Evolutionary conservation across 371 early-diverging fungal species (phyloP).

Genomic region (Mortierella sp.): DNA sequence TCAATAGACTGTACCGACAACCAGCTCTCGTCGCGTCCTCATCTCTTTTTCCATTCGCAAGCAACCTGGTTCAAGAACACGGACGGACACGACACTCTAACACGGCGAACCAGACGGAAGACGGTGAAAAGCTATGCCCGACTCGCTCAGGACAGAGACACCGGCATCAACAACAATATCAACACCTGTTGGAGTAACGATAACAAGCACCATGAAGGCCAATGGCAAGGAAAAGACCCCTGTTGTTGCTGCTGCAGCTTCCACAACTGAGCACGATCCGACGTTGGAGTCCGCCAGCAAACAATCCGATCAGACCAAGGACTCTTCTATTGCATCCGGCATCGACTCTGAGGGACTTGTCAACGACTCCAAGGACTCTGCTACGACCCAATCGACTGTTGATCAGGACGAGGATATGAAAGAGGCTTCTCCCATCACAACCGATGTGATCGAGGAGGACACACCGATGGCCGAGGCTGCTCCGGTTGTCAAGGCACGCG

Average conservation of each 20-base stretch:
- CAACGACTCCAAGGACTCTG: background rate
- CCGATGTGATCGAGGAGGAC: conserved; percentile 22
- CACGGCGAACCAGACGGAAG: background rate
- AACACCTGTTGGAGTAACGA: background rate
- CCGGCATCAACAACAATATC: background rate
- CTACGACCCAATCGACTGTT: background rate
- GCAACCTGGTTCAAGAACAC: background rate
- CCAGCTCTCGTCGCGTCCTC: conserved; percentile 8
- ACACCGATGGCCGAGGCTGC: conserved; percentile 23
- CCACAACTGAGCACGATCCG: background rate
- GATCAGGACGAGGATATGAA: conserved; percentile 39
- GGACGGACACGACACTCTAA: conserved; percentile 1
- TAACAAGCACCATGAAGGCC: conserved; percentile 24
- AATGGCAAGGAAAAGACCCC: conserved; percentile 30
- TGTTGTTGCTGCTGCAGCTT: background rate
- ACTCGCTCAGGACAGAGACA: conserved; percentile 24
- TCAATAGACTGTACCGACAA: background rate
- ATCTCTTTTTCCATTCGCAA: background rate
- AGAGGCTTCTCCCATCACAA: conserved; percentile 16
- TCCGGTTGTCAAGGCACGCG: conserved; percentile 1
- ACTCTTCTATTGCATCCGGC: background rate
- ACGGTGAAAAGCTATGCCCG: conserved; percentile 2
- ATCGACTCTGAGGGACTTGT: background rate
- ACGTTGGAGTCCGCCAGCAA: background rate
- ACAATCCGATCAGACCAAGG: conserved; percentile 1